Percentiles rank a stretch among this genome's conserved stretches.
These are phyloP conservation scores for Pogostemon cablin DNA, from an alignment of 257 asterid species.

Conservation along the genomic window DNA sequence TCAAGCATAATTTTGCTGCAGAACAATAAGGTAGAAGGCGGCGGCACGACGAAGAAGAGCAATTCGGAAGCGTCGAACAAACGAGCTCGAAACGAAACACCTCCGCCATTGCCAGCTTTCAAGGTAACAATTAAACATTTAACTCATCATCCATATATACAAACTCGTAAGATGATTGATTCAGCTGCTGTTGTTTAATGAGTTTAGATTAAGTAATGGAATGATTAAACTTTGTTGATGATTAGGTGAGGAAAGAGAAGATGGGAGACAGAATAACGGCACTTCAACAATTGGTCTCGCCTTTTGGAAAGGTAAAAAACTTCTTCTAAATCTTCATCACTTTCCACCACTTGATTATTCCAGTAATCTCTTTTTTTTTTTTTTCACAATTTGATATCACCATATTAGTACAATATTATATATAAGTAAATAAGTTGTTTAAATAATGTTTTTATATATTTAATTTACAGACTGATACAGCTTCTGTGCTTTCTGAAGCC, in stretches of 20 bases:
- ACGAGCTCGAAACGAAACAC: constrained; percentile 60
- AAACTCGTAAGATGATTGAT: too few species aligned
- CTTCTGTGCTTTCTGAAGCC: constrained; percentile 92
- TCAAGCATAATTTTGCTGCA: constrained; percentile 5
- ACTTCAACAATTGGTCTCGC: constrained; percentile 91
- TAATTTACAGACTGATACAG: constrained; percentile 83
- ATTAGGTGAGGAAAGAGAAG: constrained; percentile 90
- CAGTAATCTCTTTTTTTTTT: constrained; percentile 15
- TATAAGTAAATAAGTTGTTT: too few species aligned
- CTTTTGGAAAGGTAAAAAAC: constrained; percentile 87
- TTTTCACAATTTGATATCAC: neutral
- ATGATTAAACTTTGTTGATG: constrained; percentile 34
- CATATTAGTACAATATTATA: too few species aligned
- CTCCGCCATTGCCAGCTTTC: constrained; percentile 73
- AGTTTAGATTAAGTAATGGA: neutral
- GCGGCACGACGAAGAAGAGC: constrained; percentile 48
- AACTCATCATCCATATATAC: too few species aligned
- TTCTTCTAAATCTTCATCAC: constrained; percentile 37
- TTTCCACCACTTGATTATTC: constrained; percentile 31
- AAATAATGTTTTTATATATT: neutral
- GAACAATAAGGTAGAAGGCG: constrained; percentile 39
- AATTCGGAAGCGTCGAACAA: constrained; percentile 54
- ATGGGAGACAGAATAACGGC: constrained; percentile 99
- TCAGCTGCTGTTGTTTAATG: constrained; percentile 19
- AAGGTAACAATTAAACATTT: constrained; percentile 46